Conservation (phyloP, 495 filamentous ascomycete species). For the Aspergillus bridgeri region DNA sequence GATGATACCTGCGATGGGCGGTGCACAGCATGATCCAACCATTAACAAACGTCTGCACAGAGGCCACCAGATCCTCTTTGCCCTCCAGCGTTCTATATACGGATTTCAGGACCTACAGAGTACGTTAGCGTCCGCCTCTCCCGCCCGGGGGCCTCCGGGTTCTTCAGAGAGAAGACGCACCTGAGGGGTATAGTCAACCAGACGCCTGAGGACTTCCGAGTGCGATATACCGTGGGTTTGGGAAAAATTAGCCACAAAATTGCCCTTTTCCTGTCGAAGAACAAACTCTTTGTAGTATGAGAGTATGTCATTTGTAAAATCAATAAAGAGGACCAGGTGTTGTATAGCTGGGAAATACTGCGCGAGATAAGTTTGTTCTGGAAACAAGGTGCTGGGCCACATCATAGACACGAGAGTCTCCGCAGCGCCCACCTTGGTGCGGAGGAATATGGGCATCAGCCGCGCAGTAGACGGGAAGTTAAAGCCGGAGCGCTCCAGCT, state of each 20-base stretch:
- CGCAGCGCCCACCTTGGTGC: constrained; percentile 1
- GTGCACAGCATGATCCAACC: constrained; percentile 7
- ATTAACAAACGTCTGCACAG: constrained; percentile 1
- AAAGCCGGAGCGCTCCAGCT: constrained; percentile 1
- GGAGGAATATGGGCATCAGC: constrained; percentile 9
- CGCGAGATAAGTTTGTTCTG: background rate
- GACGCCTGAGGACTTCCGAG: background rate
- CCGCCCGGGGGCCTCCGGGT: no score
- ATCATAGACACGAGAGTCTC: background rate
- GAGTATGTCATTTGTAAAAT: constrained; percentile 8
- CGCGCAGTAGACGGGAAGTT: background rate
- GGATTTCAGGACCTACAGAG: background rate
- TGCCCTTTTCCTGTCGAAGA: no score
- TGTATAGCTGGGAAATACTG: constrained; percentile 1
- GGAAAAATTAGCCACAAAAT: no score
- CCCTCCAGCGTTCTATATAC: background rate
- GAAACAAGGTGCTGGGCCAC: constrained; percentile 2
- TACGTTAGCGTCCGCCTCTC: no score
- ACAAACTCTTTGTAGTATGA: no score
- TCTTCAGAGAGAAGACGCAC: background rate
- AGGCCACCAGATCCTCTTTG: background rate
- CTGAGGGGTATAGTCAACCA: background rate
- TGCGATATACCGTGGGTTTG: background rate
- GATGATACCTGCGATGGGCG: constrained; percentile 3
- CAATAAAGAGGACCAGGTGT: constrained; percentile 2